Conservation (phyloP, 495 filamentous ascomycete species). For the Lichenothelia convexa region DNA sequence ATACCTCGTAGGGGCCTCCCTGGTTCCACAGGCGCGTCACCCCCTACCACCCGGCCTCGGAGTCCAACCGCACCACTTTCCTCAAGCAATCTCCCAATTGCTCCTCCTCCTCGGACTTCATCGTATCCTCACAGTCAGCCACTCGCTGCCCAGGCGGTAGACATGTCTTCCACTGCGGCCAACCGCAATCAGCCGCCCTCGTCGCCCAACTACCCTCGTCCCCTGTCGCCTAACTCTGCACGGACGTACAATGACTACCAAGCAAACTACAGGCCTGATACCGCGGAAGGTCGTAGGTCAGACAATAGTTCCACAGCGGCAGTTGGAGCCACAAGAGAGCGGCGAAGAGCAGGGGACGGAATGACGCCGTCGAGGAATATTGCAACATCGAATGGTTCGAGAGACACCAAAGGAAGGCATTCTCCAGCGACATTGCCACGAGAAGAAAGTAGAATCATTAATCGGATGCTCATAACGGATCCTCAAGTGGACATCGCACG, state of each 20-base stretch:
- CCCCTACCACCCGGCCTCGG: slow-evolving; percentile 23
- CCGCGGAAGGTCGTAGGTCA: not conserved
- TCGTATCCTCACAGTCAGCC: slow-evolving; percentile 28
- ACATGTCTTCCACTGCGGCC: too few relatives aligned
- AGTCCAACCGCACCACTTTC: slow-evolving; percentile 17
- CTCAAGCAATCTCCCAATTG: slow-evolving; percentile 30
- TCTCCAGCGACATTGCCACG: slow-evolving; percentile 29
- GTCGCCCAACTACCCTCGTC: too few relatives aligned
- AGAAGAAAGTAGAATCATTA: slow-evolving; percentile 55
- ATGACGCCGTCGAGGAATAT: slow-evolving; percentile 27
- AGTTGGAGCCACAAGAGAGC: slow-evolving; percentile 23
- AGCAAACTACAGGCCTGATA: slow-evolving; percentile 5
- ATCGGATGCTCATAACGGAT: slow-evolving; percentile 60
- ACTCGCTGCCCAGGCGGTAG: slow-evolving; percentile 3
- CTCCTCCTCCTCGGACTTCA: slow-evolving; percentile 37
- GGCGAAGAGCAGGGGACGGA: slow-evolving; percentile 32
- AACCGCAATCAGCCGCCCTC: too few relatives aligned
- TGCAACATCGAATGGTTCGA: slow-evolving; percentile 18
- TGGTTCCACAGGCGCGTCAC: slow-evolving; percentile 22
- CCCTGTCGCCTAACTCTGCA: too few relatives aligned
- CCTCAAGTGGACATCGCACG: slow-evolving; percentile 61
- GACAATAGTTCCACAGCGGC: slow-evolving; percentile 20
- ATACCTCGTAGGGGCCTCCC: slow-evolving; percentile 24
- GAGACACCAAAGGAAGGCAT: slow-evolving; percentile 9
- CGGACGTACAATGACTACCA: slow-evolving; percentile 9